Conservation (phyloP, 2,329 filamentous ascomycete genomes). For the Sphaerostilbella broomeana region DNA sequence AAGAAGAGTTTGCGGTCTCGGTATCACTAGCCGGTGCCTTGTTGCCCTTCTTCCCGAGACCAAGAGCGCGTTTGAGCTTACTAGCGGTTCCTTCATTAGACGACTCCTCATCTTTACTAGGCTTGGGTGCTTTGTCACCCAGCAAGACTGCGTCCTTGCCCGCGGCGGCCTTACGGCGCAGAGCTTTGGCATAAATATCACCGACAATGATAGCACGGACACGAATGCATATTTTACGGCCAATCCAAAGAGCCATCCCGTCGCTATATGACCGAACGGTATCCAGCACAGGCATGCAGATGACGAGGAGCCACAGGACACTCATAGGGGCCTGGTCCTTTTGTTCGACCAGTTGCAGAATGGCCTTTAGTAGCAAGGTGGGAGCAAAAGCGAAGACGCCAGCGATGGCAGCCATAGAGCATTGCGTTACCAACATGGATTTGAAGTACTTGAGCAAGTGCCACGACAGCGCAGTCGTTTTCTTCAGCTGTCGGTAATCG, state of each 20-base stretch:
- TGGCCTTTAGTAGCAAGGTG: constrained; percentile 82
- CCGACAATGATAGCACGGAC: constrained; percentile 92
- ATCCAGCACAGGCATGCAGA: constrained; percentile 78
- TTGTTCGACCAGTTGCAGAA: constrained; percentile 88
- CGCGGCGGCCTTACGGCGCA: constrained; percentile 82
- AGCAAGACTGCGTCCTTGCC: constrained; percentile 68
- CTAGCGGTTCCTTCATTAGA: constrained; percentile 36
- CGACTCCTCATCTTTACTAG: constrained; percentile 26
- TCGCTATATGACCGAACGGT: constrained; percentile 75
- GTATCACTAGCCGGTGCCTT: constrained; percentile 31
- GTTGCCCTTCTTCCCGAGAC: constrained; percentile 51
- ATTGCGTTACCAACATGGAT: constrained; percentile 66
- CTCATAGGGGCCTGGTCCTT: constrained; percentile 70
- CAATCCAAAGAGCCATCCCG: constrained; percentile 85
- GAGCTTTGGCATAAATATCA: constrained; percentile 93
- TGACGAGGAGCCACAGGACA: constrained; percentile 93
- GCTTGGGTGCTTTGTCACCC: constrained; percentile 34
- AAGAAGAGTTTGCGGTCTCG: constrained; percentile 27
- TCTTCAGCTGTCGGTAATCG: constrained; percentile 79
- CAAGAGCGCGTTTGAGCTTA: constrained; percentile 50
- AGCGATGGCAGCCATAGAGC: constrained; percentile 68
- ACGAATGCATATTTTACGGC: constrained; percentile 88
- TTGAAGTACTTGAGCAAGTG: constrained; percentile 85
- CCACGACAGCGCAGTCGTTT: constrained; percentile 69
- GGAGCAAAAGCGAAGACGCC: constrained; percentile 86